Evolutionary conservation across 768 basidiomycete genomes (phyloP), one percentile per base, ranked within the genome.

Genomic region (Psilocybe cubensis): DNA sequence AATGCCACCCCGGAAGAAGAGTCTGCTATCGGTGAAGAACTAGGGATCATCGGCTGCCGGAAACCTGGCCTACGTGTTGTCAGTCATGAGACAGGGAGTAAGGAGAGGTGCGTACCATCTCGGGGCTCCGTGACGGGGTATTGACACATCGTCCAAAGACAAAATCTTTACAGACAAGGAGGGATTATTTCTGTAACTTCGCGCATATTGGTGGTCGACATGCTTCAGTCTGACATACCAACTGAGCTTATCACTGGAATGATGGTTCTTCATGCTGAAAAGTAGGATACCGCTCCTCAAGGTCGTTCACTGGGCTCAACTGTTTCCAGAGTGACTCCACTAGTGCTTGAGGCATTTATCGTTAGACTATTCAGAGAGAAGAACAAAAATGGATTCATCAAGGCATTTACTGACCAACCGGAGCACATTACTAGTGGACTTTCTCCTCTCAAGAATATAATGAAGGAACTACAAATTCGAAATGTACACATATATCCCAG

Each of bases 361-460:
- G 89, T 95, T 47, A 86, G 96, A 2, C 76, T 97, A 2, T 98
- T 89, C 68, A 84, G 96, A 40, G 89, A 97, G 72, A 86, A 89
- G 75, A 99, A 98, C 75, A 84, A 82, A 69, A 79, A 78, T 2
- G 96, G 96, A 1, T 99, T 98, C 71, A 77, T 98, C 62, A 98
- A 99, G 72, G 97, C 94, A 0, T 97, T 99, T 68, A 93, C 94
- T 2, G 97, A 98, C 71, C 91, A 98, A 65, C 95, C 96, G 3
- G 97, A 98, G 70, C 86, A 90, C 60, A 97, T 99, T 59, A 95
- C 91, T 0, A 92, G 86, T 60, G 96, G 96, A 1, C 73, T 98
- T 70, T 94, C 92, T 1, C 97, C 97, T 1, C 77, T 99, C 20
- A 91, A 88, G 65, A 94, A 89, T 52, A 90, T 96, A 60, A 87